A percentile compares a stretch with the other conserved stretches of the same genome.
Conservation (phyloP, 805 yeast species). For the Metschnikowia corniflorae region DNA sequence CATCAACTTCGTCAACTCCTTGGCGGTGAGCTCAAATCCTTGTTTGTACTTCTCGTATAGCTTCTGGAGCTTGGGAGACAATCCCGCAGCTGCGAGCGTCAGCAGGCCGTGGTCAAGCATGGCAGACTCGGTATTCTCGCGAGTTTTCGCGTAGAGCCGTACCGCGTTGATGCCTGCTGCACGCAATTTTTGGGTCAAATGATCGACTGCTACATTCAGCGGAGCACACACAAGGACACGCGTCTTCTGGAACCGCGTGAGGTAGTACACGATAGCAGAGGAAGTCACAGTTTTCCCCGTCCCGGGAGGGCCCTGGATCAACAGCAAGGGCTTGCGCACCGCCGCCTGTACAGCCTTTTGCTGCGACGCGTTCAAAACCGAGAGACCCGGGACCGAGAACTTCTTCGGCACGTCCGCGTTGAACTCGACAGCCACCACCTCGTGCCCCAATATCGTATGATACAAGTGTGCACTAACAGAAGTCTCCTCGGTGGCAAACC, state of each 20-base stretch:
- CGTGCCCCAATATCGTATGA: conserved; percentile 77
- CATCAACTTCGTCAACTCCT: conserved; percentile 8
- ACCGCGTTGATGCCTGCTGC: conserved; percentile 73
- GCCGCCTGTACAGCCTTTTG: conserved; percentile 58
- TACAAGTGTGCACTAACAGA: conserved; percentile 73
- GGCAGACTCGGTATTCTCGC: conserved; percentile 68
- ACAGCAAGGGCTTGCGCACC: conserved; percentile 15
- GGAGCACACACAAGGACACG: conserved; percentile 89
- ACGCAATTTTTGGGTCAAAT: conserved; percentile 70
- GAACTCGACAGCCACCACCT: conserved; percentile 59
- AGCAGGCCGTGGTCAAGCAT: conserved; percentile 9
- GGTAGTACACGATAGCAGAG: conserved; percentile 79
- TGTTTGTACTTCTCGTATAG: conserved; percentile 21
- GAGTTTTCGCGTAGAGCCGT: conserved; percentile 67
- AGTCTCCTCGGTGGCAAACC: conserved; percentile 65
- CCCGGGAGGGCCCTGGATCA: conserved; percentile 81
- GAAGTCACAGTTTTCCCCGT: conserved; percentile 95
- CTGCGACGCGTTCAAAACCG: conserved; percentile 70
- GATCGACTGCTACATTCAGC: conserved; percentile 93
- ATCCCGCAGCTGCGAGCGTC: conserved; percentile 39
- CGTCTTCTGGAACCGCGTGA: conserved; percentile 57
- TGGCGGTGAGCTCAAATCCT: conserved; percentile 23
- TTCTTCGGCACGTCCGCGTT: conserved; percentile 58
- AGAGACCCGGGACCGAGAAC: conserved; percentile 62
- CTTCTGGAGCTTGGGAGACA: conserved; percentile 54